phyloP scores from a whole-genome alignment of 352 stramenopile genomes.

The Globisporangium mamillatum region DNA sequence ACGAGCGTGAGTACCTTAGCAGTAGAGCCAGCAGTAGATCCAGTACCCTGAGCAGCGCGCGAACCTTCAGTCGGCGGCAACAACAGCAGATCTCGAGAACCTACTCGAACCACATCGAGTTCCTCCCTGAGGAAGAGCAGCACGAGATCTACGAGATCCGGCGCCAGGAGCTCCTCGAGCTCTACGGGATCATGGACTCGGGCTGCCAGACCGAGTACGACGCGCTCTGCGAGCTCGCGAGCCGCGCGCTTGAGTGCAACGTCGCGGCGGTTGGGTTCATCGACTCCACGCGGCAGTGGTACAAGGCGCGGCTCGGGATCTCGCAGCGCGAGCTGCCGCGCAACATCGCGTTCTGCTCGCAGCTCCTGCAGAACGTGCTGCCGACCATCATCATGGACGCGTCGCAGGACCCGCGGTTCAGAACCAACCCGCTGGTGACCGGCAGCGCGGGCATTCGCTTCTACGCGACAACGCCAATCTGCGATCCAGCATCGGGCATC shows the following conservation, averaged over 20 bases:
- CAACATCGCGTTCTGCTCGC: constrained; percentile 64
- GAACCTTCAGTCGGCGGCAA: not conserved
- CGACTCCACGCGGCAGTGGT: constrained; percentile 58
- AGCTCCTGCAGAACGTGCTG: constrained; percentile 38
- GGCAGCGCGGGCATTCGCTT: constrained; percentile 90
- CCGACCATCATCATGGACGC: constrained; percentile 84
- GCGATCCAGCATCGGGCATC: constrained; percentile 47
- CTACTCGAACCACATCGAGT: constrained; percentile 37
- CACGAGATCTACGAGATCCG: constrained; percentile 48
- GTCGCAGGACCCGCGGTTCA: constrained; percentile 81
- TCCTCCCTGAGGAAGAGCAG: constrained; percentile 40
- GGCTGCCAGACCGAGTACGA: constrained; percentile 60
- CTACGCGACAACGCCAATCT: constrained; percentile 84
- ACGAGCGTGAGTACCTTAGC: constrained; percentile 27
- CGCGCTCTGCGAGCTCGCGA: constrained; percentile 67
- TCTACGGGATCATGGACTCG: constrained; percentile 44
- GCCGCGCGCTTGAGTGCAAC: constrained; percentile 49
- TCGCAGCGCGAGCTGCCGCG: constrained; percentile 56
- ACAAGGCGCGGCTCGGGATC: constrained; percentile 72
- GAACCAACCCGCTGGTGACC: constrained; percentile 82
- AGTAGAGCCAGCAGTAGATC: not conserved
- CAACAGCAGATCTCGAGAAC: constrained; percentile 6
- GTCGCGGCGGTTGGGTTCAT: constrained; percentile 74
- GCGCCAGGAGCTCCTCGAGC: constrained; percentile 37
- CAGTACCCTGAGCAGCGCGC: not conserved